Percentiles rank a stretch among this genome's conserved stretches.
Evolutionary conservation across 352 stramenopile genomes (phyloP).

Genomic region (Phytopythium delawarense): DNA sequence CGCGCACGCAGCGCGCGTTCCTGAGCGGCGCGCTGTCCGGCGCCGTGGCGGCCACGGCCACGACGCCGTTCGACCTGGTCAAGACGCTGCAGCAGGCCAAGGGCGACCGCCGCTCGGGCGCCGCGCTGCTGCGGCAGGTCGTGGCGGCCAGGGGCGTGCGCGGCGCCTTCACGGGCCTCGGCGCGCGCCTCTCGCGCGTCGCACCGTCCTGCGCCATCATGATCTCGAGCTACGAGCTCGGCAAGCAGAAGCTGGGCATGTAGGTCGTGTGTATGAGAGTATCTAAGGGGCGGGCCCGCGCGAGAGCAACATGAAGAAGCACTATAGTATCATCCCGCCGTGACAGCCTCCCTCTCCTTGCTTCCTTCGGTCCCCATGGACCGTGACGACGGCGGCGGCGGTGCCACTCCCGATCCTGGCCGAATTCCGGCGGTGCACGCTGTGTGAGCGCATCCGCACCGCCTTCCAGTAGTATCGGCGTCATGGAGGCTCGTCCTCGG

Average conservation of each 20-base stretch:
- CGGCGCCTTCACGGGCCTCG: constrained; percentile 63
- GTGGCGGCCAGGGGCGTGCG: constrained; percentile 37
- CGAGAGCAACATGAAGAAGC: neutral
- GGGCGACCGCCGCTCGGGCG: constrained; percentile 30
- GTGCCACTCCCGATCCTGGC: too few species aligned
- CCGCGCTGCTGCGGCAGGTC: constrained; percentile 43
- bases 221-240: constrained; percentile 82
- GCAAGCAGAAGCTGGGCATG: constrained; percentile 67
- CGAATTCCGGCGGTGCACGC: too few species aligned
- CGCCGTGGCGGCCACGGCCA: constrained; percentile 85
- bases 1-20: constrained; percentile 75
- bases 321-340: neutral
- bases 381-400: too few species aligned
- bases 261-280: constrained; percentile 5
- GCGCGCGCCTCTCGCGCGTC: constrained; percentile 60
- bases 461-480: too few species aligned
- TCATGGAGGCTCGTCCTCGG: too few species aligned
- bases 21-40: constrained; percentile 82
- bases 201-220: constrained; percentile 84
- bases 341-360: too few species aligned
- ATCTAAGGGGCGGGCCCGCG: neutral
- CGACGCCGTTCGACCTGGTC: constrained; percentile 95
- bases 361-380: too few species aligned
- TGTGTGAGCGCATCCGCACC: too few species aligned
- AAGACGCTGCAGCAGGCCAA: constrained; percentile 90